These are phyloP conservation scores for Achaetomium macrosporum DNA, from an alignment of 2,329 filamentous ascomycete genomes.

Conservation along the genomic window DNA sequence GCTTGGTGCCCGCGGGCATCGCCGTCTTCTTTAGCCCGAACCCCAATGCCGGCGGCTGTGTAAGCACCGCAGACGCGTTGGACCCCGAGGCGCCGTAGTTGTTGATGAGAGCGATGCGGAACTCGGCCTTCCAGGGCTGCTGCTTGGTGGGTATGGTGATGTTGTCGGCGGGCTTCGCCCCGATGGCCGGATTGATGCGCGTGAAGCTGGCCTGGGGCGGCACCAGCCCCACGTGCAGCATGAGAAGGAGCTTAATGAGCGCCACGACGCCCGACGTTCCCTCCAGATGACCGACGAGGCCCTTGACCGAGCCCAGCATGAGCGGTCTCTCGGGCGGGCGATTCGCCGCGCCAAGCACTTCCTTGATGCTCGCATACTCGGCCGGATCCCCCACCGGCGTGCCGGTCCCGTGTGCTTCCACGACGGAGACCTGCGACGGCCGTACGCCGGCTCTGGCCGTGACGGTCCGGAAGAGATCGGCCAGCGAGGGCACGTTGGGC, in stretches of 20 bases:
- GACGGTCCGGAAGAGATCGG: conserved; percentile 28
- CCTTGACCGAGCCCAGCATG: conserved; percentile 30
- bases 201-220: conserved; percentile 31
- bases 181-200: conserved; percentile 23
- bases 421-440: conserved; percentile 26
- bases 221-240: conserved; percentile 26
- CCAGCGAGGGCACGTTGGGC: conserved; percentile 24
- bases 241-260: conserved; percentile 31
- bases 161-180: conserved; percentile 8
- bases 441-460: conserved; percentile 25
- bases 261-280: conserved; percentile 28
- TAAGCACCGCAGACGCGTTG: conserved; percentile 25
- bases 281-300: conserved; percentile 32
- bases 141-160: conserved; percentile 15
- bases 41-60: too few species aligned
- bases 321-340: conserved; percentile 19
- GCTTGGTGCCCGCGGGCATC: too few species aligned
- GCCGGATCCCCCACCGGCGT: conserved; percentile 17
- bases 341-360: conserved; percentile 30
- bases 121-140: conserved; percentile 20
- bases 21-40: too few species aligned
- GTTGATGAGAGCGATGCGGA: conserved; percentile 28
- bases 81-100: conserved; percentile 34
- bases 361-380: conserved; percentile 11
- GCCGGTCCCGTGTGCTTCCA: conserved; percentile 41